Evolutionary conservation across 2,329 filamentous ascomycete species (phyloP).

Genomic region (Neurospora crassa): DNA sequence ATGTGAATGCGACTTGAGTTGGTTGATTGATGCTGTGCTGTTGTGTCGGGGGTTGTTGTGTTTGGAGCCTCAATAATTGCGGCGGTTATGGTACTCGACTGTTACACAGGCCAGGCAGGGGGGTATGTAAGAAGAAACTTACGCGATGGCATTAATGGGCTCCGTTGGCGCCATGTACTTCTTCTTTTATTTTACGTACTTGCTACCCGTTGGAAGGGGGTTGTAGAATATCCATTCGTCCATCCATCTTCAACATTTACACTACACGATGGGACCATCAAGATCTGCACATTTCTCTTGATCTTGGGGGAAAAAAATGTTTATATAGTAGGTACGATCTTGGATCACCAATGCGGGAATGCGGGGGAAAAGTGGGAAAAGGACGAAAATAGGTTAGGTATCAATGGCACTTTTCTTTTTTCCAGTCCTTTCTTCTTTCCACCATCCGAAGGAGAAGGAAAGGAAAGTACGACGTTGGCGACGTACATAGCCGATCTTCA

Average conservation of each 20-base stretch:
- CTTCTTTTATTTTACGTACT: background rate
- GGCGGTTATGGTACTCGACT: background rate
- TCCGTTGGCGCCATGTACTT: background rate
- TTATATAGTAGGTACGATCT: background rate
- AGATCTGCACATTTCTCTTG: background rate
- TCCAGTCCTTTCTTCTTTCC: background rate
- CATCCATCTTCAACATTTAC: background rate
- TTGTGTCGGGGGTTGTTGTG: background rate
- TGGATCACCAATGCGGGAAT: background rate
- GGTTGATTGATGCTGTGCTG: background rate
- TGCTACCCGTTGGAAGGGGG: background rate
- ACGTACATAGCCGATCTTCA: background rate
- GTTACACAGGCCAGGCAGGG: background rate
- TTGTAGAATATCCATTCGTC: background rate
- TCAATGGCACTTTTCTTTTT: no score
- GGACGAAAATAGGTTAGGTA: no score
- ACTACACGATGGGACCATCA: background rate
- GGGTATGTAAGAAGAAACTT: no score
- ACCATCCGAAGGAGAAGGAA: background rate
- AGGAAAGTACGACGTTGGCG: background rate
- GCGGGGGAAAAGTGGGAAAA: background rate
- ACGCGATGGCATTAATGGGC: no score
- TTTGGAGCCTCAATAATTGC: background rate
- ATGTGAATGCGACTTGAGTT: background rate
- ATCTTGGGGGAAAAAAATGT: background rate